phyloP scores from a whole-genome alignment of 169 alveolate genomes.

The Ichthyophthirius multifiliis region DNA sequence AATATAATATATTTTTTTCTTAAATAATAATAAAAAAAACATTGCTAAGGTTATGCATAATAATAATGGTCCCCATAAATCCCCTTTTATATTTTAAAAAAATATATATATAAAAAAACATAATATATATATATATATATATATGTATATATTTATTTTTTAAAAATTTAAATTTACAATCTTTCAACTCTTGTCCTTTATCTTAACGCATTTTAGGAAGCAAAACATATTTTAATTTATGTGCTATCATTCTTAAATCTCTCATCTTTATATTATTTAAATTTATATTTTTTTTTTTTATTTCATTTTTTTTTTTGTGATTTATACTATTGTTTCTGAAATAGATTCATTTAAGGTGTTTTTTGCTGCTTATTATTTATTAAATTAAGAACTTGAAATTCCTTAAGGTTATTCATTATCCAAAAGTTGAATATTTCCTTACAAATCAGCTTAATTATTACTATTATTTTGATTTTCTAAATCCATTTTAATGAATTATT shows the following conservation, averaged over 20 bases:
- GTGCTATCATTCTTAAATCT: slow-evolving; percentile 77
- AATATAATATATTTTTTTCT: background rate
- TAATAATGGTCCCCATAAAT: slow-evolving; percentile 92
- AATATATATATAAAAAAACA: background rate
- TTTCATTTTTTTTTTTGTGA: background rate
- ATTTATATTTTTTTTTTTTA: background rate
- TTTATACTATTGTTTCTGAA: slow-evolving; percentile 71
- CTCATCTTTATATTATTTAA: slow-evolving; percentile 50
- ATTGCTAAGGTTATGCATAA: slow-evolving; percentile 82
- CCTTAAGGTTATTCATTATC: slow-evolving; percentile 10
- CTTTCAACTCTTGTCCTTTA: slow-evolving; percentile 70
- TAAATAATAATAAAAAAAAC: slow-evolving; percentile 13
- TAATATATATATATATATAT: no score
- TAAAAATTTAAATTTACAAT: slow-evolving; percentile 48
- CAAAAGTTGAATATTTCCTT: background rate
- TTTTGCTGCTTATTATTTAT: background rate
- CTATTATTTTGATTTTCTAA: background rate
- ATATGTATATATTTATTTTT: no score
- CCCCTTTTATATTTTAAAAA: slow-evolving; percentile 60
- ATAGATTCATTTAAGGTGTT: slow-evolving; percentile 84
- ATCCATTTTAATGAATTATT: background rate
- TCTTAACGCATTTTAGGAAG: slow-evolving; percentile 73
- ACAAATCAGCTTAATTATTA: background rate
- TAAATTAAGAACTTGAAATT: background rate
- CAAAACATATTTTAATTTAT: slow-evolving; percentile 84